phyloP scores from a whole-genome alignment of 2,329 filamentous ascomycete species.

The Neocucurbitaria cava region DNA sequence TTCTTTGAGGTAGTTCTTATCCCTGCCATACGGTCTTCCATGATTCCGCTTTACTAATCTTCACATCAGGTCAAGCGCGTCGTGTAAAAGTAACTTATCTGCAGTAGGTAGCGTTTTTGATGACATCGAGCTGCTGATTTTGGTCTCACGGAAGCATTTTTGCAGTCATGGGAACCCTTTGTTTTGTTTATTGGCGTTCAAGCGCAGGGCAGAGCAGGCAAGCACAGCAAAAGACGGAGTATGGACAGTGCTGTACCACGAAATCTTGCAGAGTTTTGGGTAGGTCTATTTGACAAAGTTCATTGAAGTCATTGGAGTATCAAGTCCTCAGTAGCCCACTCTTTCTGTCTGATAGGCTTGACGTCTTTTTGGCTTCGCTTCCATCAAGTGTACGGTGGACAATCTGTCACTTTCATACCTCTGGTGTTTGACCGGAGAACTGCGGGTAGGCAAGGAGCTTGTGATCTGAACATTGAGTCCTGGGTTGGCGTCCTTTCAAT shows the following conservation, averaged over 20 bases:
- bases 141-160: not conserved
- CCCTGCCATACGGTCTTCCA: not conserved
- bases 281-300: constrained; percentile 6
- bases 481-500: not conserved
- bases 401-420: not conserved
- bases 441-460: not conserved
- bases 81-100: constrained; percentile 21
- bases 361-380: not conserved
- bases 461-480: too few relatives aligned
- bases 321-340: not conserved
- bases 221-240: constrained; percentile 15
- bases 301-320: not conserved
- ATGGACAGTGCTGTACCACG: constrained; percentile 6
- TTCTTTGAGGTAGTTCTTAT: constrained; percentile 79
- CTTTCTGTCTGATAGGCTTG: constrained; percentile 7
- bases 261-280: not conserved
- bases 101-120: not conserved
- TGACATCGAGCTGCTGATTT: not conserved
- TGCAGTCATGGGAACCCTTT: constrained; percentile 1
- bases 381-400: not conserved
- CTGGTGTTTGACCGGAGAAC: not conserved
- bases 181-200: constrained; percentile 26
- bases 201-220: constrained; percentile 12
- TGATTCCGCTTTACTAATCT: constrained; percentile 8
- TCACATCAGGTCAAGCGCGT: constrained; percentile 41